Base-by-base conservation (phyloP, 257 asterid species). In the Echites panduratus region DNA sequence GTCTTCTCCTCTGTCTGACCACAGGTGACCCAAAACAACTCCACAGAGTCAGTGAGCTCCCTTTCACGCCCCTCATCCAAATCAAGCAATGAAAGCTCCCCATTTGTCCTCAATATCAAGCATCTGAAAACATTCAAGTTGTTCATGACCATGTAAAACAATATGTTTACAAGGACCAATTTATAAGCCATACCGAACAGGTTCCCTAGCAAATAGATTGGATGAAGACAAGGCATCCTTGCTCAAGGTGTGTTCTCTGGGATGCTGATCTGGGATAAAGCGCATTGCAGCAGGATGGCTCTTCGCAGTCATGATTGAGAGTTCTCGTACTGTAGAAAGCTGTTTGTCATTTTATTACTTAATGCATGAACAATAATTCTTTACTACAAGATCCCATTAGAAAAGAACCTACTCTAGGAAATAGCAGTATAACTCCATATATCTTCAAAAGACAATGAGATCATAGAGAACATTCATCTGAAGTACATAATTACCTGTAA, bases 291-390 rank as follows among this genome's bases (percentile, higher is more conserved):
- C 95, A 72, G 99, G 99, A 82, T 95, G 99, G 88, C 96, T 85
- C 88, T 95, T 95, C 64, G 96, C 98, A 59, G 99, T 92, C 99
- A 95, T 95, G 82, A 95, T 95, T 73, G 99, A 95, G 76, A 95
- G 97, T 85, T 95, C 98, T 82, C 98, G 97, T 86, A 95, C 98
- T 90, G 99, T 95, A 90, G 97, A 91, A 91, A 94, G 97, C 99
- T 94, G 99, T 94, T 91, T 90, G 98, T 90, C 97, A 95, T 92
- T 90, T 95, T 88, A 95, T 86, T 90, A 95, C 99, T 90, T 90
- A 86, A 81, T 74, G 96, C 84, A 82, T 79, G 87, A 73, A 77
- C 84, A 81, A 72, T 71, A 79, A 77, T 67, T 73, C 66, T 79
- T 56, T 54, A 75, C 61, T 43, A 74, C 63, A 74, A 79, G 50